Percentiles rank a stretch among this genome's conserved stretches.
phyloP scores from a whole-genome alignment of 2,329 filamentous ascomycete species.

The Pseudogymnoascus sp. region DNA sequence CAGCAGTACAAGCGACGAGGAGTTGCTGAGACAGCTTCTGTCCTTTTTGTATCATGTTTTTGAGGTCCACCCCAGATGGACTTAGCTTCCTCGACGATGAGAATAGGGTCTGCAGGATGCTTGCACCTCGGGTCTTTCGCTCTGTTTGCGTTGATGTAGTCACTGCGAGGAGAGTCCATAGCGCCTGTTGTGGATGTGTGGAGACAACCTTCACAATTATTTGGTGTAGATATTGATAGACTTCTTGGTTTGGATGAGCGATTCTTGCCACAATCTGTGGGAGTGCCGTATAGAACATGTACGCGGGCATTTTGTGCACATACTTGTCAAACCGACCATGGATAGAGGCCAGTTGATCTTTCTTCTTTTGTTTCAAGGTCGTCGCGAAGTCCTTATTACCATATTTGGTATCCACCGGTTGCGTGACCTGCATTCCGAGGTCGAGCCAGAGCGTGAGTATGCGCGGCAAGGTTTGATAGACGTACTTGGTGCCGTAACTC shows the following conservation, averaged over 20 bases:
- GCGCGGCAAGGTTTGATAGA: slow-evolving; percentile 89
- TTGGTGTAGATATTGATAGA: slow-evolving; percentile 66
- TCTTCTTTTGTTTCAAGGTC: slow-evolving; percentile 48
- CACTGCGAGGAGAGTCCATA: slow-evolving; percentile 86
- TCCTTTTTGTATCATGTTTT: slow-evolving; percentile 64
- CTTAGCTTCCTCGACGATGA: slow-evolving; percentile 40
- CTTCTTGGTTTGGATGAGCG: slow-evolving; percentile 70
- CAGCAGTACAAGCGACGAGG: slow-evolving; percentile 70
- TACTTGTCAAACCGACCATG: slow-evolving; percentile 76
- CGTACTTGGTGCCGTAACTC: slow-evolving; percentile 84
- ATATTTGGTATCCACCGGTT: slow-evolving; percentile 43
- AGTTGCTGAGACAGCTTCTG: slow-evolving; percentile 79
- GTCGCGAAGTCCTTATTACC: slow-evolving; percentile 41
- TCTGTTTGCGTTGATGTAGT: slow-evolving; percentile 72
- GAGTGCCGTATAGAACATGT: slow-evolving; percentile 73
- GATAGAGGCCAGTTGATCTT: slow-evolving; percentile 59
- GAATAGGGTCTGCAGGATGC: slow-evolving; percentile 45
- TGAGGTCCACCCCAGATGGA: slow-evolving; percentile 51
- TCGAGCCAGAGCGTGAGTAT: slow-evolving; percentile 92
- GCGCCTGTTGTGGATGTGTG: slow-evolving; percentile 78
- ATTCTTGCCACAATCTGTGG: slow-evolving; percentile 96
- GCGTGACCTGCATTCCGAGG: slow-evolving; percentile 68
- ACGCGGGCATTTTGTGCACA: slow-evolving; percentile 61
- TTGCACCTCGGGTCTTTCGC: slow-evolving; percentile 47
- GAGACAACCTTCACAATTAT: slow-evolving; percentile 84